These are phyloP conservation scores for Brassica napus DNA, from an alignment of 345 rosid genomes.

Conservation along the genomic window DNA sequence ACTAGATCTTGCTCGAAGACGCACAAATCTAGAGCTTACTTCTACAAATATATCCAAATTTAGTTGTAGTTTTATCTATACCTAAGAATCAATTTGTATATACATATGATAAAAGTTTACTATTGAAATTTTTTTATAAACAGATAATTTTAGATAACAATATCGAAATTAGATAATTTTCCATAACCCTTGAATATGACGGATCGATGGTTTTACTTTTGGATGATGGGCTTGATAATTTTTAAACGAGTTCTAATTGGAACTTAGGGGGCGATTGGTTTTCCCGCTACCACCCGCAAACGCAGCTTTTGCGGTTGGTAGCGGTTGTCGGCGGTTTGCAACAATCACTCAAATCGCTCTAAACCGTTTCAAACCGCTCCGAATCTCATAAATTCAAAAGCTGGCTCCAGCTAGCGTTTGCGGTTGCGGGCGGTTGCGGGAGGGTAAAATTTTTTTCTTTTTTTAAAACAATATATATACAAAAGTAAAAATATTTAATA, in stretches of 20 bases:
- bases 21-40: neutral
- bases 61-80: neutral
- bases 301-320: too few relatives aligned
- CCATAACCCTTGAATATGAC: conserved; percentile 12
- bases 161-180: neutral
- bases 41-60: conserved; percentile 2
- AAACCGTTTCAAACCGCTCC: too few relatives aligned
- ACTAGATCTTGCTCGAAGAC: neutral
- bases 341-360: too few relatives aligned
- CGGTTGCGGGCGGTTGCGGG: too few relatives aligned
- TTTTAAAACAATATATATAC: too few relatives aligned
- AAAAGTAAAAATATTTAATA: too few relatives aligned
- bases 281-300: too few relatives aligned
- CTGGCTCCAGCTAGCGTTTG: too few relatives aligned
- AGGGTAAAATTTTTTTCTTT: too few relatives aligned
- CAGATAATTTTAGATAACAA: neutral
- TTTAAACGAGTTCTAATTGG: conserved; percentile 20
- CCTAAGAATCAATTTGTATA: neutral
- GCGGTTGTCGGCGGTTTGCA: too few relatives aligned
- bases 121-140: neutral
- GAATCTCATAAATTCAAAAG: too few relatives aligned
- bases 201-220: neutral
- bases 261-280: neutral
- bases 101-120: neutral
- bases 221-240: conserved; percentile 16